Percentiles rank a stretch among this genome's conserved stretches.
These are phyloP conservation scores for Fusarium austroafricanum DNA, from an alignment of 2,329 filamentous ascomycete genomes.

Conservation along the genomic window DNA sequence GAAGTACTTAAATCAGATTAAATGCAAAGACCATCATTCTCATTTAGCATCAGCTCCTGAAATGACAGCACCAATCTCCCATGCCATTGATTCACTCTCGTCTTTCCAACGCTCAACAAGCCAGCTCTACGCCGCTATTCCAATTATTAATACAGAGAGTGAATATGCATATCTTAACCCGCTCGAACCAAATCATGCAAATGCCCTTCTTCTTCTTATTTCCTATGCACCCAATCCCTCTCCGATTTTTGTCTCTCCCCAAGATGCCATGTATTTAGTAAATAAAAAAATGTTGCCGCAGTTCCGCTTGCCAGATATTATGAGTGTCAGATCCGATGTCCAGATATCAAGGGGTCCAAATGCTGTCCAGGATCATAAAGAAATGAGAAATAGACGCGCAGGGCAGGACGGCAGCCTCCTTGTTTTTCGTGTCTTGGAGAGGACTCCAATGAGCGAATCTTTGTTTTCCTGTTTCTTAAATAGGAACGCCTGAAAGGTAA, in stretches of 20 bases:
- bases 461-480: conserved; percentile 16
- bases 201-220: not conserved
- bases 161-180: conserved; percentile 23
- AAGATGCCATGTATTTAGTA: conserved; percentile 19
- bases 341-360: not conserved
- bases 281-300: not conserved
- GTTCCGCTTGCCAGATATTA: conserved; percentile 22
- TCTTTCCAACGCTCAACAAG: conserved; percentile 13
- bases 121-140: conserved; percentile 31
- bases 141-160: conserved; percentile 35
- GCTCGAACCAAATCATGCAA: conserved; percentile 27
- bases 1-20: not conserved
- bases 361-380: conserved; percentile 5
- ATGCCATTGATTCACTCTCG: conserved; percentile 17
- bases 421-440: not conserved
- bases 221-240: not conserved
- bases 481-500: conserved; percentile 23
- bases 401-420: not conserved
- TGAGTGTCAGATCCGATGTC: not conserved
- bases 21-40: conserved; percentile 41
- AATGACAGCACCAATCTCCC: conserved; percentile 28
- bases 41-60: conserved; percentile 29
- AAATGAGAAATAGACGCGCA: not conserved
- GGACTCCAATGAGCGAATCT: conserved; percentile 12
- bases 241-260: conserved; percentile 18